Evolutionary conservation across 768 basidiomycete genomes (phyloP), one percentile per base, ranked within the genome.

Genomic region (Hypholoma sublateritium): DNA sequence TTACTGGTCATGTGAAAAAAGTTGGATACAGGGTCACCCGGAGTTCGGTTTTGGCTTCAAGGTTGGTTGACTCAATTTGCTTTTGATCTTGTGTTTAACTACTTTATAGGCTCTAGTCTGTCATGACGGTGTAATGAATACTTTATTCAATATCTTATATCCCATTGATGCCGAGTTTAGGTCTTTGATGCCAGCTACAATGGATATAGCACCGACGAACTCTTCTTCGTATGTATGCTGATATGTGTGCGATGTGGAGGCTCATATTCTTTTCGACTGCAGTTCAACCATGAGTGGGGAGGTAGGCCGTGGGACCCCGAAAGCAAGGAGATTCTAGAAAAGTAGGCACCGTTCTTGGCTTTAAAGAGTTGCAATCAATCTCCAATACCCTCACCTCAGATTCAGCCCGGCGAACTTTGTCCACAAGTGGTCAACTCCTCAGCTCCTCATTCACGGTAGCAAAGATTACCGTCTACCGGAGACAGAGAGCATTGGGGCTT

Each of bases 21-120:
- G 94, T 70, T 97, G 93, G 93, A 95, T 97, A 53, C 91, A 96
- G 73, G 93, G 94, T 0, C 92, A 97, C 67, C 91, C 91, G 9
- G 93, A 96, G 63, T 92, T 79, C 60, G 87, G 82, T 3, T 93
- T 94, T 67, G 81, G 82, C 19, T 97, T 98, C 80, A 97, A 95
- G 74, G 79, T 75, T 54, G 41, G 58, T 57, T 13, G 21, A 36
- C 3, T 48, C 9, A n/a, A 3, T 21, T 28, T 25, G 17, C 5
- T 36, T 13, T 11, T 25, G 16, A 28, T 24, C 57, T 45, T 50
- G 57, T 57, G 17, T 41, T 11, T 37, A 16, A 19, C 36, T 25
- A 13, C 56, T 9, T 48, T 77, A 75, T 16, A 53, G 53, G 93
- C 93, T 4, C 78, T 98, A 42, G 83, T 95, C 12, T 88, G 87